Conservation (phyloP, 2,329 filamentous ascomycete genomes). For the Lecanicillium sp. region DNA sequence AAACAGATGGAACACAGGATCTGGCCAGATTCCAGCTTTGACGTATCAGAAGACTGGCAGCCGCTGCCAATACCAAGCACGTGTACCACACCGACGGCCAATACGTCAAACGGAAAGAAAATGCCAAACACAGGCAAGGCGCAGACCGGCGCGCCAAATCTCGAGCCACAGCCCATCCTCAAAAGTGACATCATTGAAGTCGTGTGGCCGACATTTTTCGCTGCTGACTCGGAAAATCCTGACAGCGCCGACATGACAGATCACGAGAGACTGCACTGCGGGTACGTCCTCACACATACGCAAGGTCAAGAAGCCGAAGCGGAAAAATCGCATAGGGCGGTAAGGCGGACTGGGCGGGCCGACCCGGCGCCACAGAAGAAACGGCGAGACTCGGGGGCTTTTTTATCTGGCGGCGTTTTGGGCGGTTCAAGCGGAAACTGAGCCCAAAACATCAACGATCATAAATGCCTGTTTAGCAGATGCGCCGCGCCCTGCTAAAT, state of each 20-base stretch:
- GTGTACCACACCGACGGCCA: not conserved
- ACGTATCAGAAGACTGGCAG: conserved; percentile 1
- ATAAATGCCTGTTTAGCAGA: not conserved
- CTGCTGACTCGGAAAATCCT: not conserved
- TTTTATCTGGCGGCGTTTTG: not conserved
- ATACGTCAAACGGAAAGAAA: not conserved
- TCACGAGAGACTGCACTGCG: not conserved
- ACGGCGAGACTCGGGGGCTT: not conserved
- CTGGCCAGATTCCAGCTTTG: not conserved
- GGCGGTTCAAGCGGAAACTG: not conserved
- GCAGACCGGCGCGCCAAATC: not conserved
- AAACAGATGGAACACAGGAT: not conserved
- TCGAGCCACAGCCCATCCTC: not conserved
- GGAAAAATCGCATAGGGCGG: not conserved
- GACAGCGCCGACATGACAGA: not conserved
- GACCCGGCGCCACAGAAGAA: not conserved
- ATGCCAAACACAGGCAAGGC: not conserved
- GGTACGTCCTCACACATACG: not conserved
- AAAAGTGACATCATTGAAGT: not conserved
- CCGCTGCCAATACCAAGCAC: not conserved
- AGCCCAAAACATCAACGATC: not conserved
- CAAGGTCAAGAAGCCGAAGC: not conserved
- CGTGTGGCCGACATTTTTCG: not conserved
- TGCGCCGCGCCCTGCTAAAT: too few relatives aligned
- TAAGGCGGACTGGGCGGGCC: not conserved